Percentiles rank a stretch among this genome's conserved stretches.
Evolutionary conservation across 2,329 filamentous ascomycete genomes (phyloP).

Genomic region (Colletotrichum sp.): DNA sequence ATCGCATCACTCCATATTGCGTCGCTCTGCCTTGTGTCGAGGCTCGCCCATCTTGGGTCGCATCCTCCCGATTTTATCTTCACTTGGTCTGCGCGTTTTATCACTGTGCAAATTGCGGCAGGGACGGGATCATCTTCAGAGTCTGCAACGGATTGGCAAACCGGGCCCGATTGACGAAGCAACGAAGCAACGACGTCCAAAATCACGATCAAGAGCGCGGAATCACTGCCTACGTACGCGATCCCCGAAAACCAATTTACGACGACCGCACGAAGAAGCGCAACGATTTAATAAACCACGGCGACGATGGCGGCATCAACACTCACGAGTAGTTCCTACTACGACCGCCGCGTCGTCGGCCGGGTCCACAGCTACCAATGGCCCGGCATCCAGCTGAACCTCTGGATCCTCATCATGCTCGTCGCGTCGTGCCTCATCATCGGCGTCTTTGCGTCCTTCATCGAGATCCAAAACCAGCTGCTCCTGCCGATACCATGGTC

Average conservation of each 20-base stretch:
- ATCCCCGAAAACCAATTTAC: neutral
- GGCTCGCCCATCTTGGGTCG: neutral
- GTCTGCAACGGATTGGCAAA: neutral
- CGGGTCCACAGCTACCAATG: slow-evolving; percentile 68
- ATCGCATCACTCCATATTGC: neutral
- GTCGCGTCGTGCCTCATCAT: slow-evolving; percentile 63
- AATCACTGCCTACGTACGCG: neutral
- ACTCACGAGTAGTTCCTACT: slow-evolving; percentile 46
- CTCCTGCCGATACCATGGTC: slow-evolving; percentile 65
- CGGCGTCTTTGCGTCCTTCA: slow-evolving; percentile 66
- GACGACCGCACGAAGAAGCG: neutral
- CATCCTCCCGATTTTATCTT: neutral
- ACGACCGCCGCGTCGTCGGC: slow-evolving; percentile 46
- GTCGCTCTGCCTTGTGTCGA: neutral
- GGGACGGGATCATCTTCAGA: neutral
- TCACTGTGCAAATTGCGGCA: neutral
- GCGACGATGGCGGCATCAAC: slow-evolving; percentile 36
- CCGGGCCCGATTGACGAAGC: neutral
- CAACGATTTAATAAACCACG: neutral
- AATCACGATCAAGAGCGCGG: neutral
- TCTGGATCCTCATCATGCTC: slow-evolving; percentile 72
- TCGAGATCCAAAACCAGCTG: slow-evolving; percentile 62
- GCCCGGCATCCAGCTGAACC: slow-evolving; percentile 70
- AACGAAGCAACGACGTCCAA: neutral
- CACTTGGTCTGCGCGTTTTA: neutral